phyloP scores from a whole-genome alignment of 169 alveolate genomes.

The Plasmodium ovale region DNA sequence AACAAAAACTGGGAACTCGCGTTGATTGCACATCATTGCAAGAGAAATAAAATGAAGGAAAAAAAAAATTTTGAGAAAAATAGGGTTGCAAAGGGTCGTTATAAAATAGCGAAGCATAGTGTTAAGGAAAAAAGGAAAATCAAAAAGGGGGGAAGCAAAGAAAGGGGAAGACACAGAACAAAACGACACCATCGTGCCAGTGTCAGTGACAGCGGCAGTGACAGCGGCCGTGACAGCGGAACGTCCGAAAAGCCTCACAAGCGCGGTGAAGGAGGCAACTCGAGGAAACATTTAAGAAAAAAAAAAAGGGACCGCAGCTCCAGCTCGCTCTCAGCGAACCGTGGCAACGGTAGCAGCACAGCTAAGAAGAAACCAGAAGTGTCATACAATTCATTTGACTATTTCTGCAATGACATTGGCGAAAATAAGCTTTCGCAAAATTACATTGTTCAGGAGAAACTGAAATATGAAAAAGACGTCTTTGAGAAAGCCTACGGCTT shows the following conservation, averaged over 20 bases:
- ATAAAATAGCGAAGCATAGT: not conserved
- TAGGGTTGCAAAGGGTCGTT: not conserved
- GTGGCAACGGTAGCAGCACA: not conserved
- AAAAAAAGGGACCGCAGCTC: not conserved
- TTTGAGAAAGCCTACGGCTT: conserved; percentile 65
- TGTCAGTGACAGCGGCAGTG: not conserved
- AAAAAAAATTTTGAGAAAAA: not conserved
- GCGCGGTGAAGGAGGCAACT: not conserved
- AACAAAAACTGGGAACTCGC: not conserved
- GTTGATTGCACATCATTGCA: too few species aligned
- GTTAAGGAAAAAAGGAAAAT: not conserved
- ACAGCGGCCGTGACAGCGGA: too few species aligned
- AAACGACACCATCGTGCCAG: not conserved
- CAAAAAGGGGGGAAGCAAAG: not conserved
- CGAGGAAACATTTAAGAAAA: not conserved
- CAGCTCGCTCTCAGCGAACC: not conserved
- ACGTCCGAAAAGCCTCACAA: too few species aligned
- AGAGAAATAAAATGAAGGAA: conserved; percentile 13
- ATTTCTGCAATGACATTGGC: conserved; percentile 9
- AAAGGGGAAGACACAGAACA: not conserved
- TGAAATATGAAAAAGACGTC: conserved; percentile 63
- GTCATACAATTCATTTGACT: conserved; percentile 51
- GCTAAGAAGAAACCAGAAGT: not conserved
- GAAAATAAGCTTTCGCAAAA: conserved; percentile 15
- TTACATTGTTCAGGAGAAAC: conserved; percentile 28